phyloP scores from a whole-genome alignment of 352 stramenopile genomes.

The Phytophthora sp. region DNA sequence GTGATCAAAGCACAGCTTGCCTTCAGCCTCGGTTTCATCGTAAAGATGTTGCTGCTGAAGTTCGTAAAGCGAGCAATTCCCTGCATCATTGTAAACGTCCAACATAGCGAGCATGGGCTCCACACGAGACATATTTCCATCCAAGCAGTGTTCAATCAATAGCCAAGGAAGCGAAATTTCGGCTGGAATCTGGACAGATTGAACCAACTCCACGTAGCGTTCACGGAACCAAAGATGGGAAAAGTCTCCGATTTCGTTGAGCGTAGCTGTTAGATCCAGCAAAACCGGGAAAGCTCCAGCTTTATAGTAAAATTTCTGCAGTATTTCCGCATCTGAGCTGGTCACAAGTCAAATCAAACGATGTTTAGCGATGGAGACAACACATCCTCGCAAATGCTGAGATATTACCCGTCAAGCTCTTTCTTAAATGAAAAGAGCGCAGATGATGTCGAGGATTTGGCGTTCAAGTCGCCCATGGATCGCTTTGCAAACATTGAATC shows the following conservation, averaged over 20 bases:
- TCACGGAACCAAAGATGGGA: constrained; percentile 85
- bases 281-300: constrained; percentile 54
- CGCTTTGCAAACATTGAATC: constrained; percentile 71
- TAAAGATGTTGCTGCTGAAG: constrained; percentile 75
- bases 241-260: constrained; percentile 67
- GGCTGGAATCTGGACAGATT: constrained; percentile 81
- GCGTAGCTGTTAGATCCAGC: constrained; percentile 55
- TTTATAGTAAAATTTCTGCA: constrained; percentile 64
- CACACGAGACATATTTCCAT: constrained; percentile 18
- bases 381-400: background rate
- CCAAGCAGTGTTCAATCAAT: constrained; percentile 66
- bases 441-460: constrained; percentile 42
- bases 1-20: constrained; percentile 83
- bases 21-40: constrained; percentile 86
- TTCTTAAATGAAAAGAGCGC: constrained; percentile 73
- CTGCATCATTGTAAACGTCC: constrained; percentile 89
- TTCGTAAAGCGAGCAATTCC: constrained; percentile 47
- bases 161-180: constrained; percentile 86
- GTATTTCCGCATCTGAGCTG: constrained; percentile 66
- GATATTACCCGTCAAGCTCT: constrained; percentile 72
- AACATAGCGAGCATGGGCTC: constrained; percentile 64
- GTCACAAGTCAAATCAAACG: constrained; percentile 11
- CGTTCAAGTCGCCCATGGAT: constrained; percentile 63
- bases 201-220: constrained; percentile 74
- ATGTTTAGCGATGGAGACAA: background rate